A percentile compares a stretch with the other conserved stretches of the same genome.
Evolutionary conservation across 2,329 filamentous ascomycete species (phyloP).

Genomic region (Gnomoniopsis smithogilvyi): DNA sequence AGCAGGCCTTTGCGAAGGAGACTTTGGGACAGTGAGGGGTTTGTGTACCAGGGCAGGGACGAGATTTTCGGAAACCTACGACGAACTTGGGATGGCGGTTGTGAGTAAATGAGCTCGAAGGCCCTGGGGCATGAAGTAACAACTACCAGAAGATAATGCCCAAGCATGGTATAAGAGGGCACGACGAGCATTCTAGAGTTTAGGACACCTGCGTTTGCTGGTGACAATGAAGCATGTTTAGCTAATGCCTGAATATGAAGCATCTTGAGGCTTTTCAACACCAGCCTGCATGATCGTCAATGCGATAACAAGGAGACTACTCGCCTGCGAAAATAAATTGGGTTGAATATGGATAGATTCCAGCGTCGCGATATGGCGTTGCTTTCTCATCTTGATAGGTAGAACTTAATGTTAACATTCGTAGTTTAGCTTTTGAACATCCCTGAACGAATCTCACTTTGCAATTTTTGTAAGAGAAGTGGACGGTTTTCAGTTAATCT

Average conservation of each 20-base stretch:
- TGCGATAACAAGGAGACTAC: no score
- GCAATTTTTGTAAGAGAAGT: background rate
- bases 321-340: no score
- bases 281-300: no score
- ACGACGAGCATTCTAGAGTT: background rate
- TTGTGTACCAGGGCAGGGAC: background rate
- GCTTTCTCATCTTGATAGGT: no score
- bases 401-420: no score
- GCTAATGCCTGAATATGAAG: no score
- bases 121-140: background rate
- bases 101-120: background rate
- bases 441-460: background rate
- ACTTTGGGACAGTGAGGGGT: constrained; percentile 30
- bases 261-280: no score
- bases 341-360: no score
- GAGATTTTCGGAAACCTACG: background rate
- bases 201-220: background rate
- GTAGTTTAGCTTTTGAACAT: no score
- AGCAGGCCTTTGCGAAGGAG: constrained; percentile 27
- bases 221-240: background rate
- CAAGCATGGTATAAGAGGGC: background rate
- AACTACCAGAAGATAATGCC: background rate
- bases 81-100: background rate
- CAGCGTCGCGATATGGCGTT: no score
- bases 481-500: background rate